Evolutionary conservation across 495 filamentous ascomycete genomes (phyloP).

Genomic region (Glarea lozoyensis): DNA sequence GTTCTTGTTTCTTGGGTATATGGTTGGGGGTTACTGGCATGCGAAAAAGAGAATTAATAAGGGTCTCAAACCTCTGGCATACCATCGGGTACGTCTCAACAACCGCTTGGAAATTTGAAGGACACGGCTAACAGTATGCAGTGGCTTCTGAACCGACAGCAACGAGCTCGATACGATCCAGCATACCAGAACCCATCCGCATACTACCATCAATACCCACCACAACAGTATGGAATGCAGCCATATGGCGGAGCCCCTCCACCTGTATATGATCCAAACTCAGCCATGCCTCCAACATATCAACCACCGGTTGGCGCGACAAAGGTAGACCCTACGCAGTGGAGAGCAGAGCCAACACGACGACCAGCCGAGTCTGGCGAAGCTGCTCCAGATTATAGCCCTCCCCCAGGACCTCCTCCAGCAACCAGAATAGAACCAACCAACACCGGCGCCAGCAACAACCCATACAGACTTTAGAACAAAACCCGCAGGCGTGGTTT

Average conservation of each 20-base stretch:
- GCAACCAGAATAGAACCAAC: constrained; percentile 15
- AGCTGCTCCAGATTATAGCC: constrained; percentile 25
- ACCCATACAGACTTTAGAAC: constrained; percentile 21
- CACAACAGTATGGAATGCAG: constrained; percentile 43
- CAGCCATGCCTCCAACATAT: constrained; percentile 50
- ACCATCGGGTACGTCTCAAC: constrained; percentile 51
- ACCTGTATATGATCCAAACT: constrained; percentile 24
- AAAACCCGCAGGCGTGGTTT: neutral
- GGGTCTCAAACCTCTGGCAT: constrained; percentile 50
- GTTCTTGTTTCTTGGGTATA: constrained; percentile 39
- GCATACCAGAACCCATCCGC: constrained; percentile 34
- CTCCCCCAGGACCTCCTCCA: constrained; percentile 37
- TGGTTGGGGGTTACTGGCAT: constrained; percentile 56
- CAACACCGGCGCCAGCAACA: constrained; percentile 19
- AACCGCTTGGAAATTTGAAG: neutral
- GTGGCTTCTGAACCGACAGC: constrained; percentile 52
- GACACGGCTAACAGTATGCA: constrained; percentile 21
- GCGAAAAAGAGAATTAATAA: constrained; percentile 53
- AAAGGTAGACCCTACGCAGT: constrained; percentile 50
- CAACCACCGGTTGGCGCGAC: constrained; percentile 40
- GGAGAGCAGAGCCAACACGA: constrained; percentile 21
- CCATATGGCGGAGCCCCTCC: constrained; percentile 27
- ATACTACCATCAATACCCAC: constrained; percentile 24
- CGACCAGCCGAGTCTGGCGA: constrained; percentile 20
- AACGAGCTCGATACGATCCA: constrained; percentile 46